phyloP scores from a whole-genome alignment of 345 rosid species.

The Ceriops zippeliana region DNA sequence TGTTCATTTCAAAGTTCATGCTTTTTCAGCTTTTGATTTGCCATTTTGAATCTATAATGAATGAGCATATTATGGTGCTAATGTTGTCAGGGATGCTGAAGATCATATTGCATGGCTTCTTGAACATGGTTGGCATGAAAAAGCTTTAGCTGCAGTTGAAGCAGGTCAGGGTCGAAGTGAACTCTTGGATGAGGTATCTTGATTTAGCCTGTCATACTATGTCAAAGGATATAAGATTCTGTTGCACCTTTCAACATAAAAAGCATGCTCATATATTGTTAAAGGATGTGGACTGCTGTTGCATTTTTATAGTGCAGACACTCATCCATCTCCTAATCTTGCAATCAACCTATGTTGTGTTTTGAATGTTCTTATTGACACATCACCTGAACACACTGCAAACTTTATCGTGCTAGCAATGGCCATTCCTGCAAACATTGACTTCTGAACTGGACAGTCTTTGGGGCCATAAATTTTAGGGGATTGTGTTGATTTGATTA shows the following conservation, averaged over 20 bases:
- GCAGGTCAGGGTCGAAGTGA: slow-evolving; percentile 94
- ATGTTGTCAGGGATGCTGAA: slow-evolving; percentile 77
- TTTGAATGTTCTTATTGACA: not conserved
- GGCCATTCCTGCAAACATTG: not conserved
- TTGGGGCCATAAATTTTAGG: not conserved
- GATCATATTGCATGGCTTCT: slow-evolving; percentile 99
- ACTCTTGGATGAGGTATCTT: slow-evolving; percentile 86
- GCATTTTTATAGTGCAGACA: not conserved
- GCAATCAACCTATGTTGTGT: not conserved
- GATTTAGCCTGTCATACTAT: not conserved
- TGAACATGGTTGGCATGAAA: slow-evolving; percentile 96
- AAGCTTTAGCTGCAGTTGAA: slow-evolving; percentile 97
- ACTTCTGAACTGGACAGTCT: no score
- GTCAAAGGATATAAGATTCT: no score
- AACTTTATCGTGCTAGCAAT: not conserved
- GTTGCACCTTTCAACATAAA: no score
- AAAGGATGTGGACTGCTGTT: not conserved
- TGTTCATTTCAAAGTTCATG: no score
- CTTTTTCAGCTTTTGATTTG: not conserved
- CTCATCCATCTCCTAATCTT: not conserved
- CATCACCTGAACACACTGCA: not conserved
- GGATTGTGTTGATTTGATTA: not conserved
- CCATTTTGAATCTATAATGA: not conserved
- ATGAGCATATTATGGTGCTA: slow-evolving; percentile 5
- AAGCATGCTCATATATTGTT: not conserved